phyloP scores from a whole-genome alignment of 805 yeast genomes.

The Teunomyces stri region DNA sequence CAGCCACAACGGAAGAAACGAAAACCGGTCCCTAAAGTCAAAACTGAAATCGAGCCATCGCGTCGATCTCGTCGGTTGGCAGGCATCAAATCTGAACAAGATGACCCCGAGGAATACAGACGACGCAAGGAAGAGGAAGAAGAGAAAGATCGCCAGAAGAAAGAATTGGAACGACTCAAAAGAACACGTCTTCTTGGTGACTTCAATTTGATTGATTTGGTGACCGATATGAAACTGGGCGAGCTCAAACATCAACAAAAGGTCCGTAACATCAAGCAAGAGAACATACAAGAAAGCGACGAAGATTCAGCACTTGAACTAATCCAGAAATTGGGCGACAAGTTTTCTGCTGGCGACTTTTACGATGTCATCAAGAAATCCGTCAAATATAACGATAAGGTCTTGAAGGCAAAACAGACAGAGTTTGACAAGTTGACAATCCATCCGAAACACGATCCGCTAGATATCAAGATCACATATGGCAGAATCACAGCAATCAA shows the following conservation, averaged over 20 bases:
- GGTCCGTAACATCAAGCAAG: constrained; percentile 12
- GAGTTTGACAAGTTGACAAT: constrained; percentile 52
- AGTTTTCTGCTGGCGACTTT: constrained; percentile 69
- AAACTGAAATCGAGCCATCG: constrained; percentile 45
- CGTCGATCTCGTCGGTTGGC: constrained; percentile 79
- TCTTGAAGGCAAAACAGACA: constrained; percentile 47
- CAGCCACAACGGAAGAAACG: constrained; percentile 15
- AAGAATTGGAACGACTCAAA: constrained; percentile 49
- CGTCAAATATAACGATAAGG: constrained; percentile 29
- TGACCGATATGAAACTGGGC: constrained; percentile 42
- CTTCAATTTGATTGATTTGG: constrained; percentile 57
- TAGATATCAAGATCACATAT: constrained; percentile 65
- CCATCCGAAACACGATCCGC: constrained; percentile 59
- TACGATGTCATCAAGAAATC: constrained; percentile 48
- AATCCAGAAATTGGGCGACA: constrained; percentile 42
- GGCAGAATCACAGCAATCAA: constrained; percentile 71
- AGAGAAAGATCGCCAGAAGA: constrained; percentile 30
- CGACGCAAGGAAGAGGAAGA: constrained; percentile 36
- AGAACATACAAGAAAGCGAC: constrained; percentile 5
- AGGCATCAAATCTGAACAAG: constrained; percentile 54
- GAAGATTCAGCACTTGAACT: constrained; percentile 19
- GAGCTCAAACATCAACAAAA: constrained; percentile 28
- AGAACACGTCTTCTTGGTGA: constrained; percentile 64
- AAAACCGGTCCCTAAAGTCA: constrained; percentile 17
- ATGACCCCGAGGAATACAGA: constrained; percentile 43